Conservation (phyloP, 1,284 basidiomycete species). For the Tilletia caries region DNA sequence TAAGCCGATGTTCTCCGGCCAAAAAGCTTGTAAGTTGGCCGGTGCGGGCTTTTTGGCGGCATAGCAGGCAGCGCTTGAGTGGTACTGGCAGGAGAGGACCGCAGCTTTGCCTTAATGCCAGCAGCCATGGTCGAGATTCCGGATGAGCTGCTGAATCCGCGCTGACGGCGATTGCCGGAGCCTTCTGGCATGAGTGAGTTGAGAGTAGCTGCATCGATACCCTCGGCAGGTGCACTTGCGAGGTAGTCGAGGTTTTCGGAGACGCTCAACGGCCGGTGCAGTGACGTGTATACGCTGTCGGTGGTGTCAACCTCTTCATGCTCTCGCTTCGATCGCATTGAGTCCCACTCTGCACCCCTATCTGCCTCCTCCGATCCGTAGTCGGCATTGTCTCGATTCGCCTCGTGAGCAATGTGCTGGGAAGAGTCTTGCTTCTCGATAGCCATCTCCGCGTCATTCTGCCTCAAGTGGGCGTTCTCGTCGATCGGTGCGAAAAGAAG, state of each 20-base stretch:
- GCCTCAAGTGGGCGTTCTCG: too few relatives aligned
- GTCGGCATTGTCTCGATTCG: too few relatives aligned
- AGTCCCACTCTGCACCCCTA: too few relatives aligned
- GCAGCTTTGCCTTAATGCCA: background rate
- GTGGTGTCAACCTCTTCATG: too few relatives aligned
- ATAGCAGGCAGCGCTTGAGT: background rate
- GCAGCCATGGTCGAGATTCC: background rate
- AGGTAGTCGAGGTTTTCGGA: background rate
- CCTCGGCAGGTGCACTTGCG: background rate
- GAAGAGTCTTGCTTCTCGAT: too few relatives aligned
- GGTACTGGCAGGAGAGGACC: background rate
- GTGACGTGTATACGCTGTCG: background rate
- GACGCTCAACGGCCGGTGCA: background rate
- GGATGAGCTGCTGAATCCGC: background rate
- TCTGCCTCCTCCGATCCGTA: too few relatives aligned
- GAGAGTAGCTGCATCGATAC: conserved; percentile 5
- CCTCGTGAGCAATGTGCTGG: too few relatives aligned
- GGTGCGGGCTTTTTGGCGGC: conserved; percentile 1
- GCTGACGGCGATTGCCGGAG: background rate
- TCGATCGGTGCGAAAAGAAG: too few relatives aligned
- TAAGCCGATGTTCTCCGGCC: background rate
- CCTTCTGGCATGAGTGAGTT: background rate
- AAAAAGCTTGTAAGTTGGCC: background rate
- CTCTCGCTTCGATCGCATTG: too few relatives aligned
- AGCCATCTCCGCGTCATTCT: too few relatives aligned